These are phyloP conservation scores for Tulasnella sp. DNA, from an alignment of 768 basidiomycete species.

Conservation along the genomic window DNA sequence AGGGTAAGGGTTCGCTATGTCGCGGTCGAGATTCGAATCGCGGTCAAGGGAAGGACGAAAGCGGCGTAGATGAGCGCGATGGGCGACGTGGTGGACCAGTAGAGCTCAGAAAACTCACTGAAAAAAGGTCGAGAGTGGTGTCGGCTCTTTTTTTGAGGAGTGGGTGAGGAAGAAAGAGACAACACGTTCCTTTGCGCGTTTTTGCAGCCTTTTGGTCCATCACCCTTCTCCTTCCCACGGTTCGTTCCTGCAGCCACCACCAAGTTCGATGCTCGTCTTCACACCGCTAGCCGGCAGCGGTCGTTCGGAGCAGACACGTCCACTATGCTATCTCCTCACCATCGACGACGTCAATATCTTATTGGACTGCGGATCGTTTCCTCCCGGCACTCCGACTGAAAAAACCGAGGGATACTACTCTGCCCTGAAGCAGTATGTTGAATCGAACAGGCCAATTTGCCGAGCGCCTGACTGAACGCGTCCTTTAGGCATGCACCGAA, in stretches of 20 bases:
- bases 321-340: conserved; percentile 73
- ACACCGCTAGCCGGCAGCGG: conserved; percentile 83
- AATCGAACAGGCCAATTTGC: not conserved
- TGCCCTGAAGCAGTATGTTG: conserved; percentile 51
- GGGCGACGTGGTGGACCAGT: not conserved
- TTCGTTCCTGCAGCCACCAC: not conserved
- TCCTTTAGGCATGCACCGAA: conserved; percentile 39
- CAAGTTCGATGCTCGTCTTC: conserved; percentile 73
- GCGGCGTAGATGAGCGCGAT: not conserved
- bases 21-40: conserved; percentile 3
- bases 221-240: conserved; percentile 8
- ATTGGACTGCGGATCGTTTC: conserved; percentile 87
- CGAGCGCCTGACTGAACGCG: not conserved
- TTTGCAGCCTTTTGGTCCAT: conserved; percentile 2
- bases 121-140: conserved; percentile 6
- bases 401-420: conserved; percentile 50
- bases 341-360: conserved; percentile 90
- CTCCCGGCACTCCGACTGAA: conserved; percentile 47
- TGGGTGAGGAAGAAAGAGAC: not conserved
- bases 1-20: conserved; percentile 10
- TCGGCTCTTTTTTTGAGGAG: not conserved
- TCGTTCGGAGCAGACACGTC: conserved; percentile 36
- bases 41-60: not conserved
- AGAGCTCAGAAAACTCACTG: conserved; percentile 8
- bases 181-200: conserved; percentile 14